Base-by-base conservation (phyloP, 2,329 filamentous ascomycete genomes). In the Spiromastix sp. region DNA sequence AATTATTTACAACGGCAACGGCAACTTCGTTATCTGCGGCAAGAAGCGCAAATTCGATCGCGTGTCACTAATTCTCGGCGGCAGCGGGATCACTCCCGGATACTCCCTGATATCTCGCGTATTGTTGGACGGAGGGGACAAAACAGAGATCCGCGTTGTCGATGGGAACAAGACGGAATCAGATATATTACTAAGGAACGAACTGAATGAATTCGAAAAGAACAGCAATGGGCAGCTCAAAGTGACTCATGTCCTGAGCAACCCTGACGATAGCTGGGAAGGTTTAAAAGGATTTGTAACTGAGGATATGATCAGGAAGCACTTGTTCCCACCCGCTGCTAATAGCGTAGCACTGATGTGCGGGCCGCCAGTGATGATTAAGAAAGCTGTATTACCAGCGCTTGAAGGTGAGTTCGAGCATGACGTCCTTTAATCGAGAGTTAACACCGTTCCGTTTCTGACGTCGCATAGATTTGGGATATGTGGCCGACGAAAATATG, bases 51-150 rank as follows among this genome's bases (percentile, higher is more conserved):
- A 42, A 3, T 72, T 72, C 45, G 50, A 52, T 13, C 60, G 57
- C 9, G 57, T 73, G 13, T 63, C 59, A 0, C 59, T 73, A 6
- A 57, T 73, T 2, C 57, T 72, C 0, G 69, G 68, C 1, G 68
- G 70, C 0, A 64, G 60, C 1, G 69, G 69, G 0, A 59, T 73
- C 9, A 73, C 69, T 0, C 68, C 69, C 0, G 69, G 67, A 0
- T 74, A 69, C 42, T 58, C 67, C 3, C 54, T 73, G 2, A 59
- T 72, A 17, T 61, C 60, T 1, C 57, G 62, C 2, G 60, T 70
- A 4, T 40, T 68, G 11, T 19, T 24, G 5, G 19, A 26, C 15
- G 16, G 40, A 12, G 33, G 43, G 6, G 62, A 67, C 21, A 39
- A 48, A 32, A 64, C 60, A 0, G 40, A 64, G 29, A 49, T 69